Evolutionary conservation across 2,329 filamentous ascomycete species (phyloP), one percentile per base, ranked within the genome.

Genomic region (Aciculosporium take): DNA sequence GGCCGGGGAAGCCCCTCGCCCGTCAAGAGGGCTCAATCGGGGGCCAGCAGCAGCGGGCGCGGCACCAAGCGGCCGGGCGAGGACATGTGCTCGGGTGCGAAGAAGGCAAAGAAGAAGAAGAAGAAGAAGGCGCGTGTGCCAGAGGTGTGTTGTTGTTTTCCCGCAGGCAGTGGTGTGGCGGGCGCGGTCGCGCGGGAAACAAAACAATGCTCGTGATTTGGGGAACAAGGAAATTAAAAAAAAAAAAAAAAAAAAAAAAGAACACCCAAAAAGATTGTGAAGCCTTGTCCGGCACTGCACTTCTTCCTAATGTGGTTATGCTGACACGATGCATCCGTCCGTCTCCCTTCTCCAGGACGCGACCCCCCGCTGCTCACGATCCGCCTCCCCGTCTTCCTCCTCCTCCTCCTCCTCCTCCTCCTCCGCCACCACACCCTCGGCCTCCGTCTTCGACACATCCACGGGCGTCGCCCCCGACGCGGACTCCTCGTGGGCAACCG

Each of bases 361-460:
- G 38, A 40, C 34, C 40, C 31, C 13, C 10, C 33, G 27, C 17
- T 42, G 48, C 25, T 57, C 57, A 33, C 54, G 49, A 37, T 57
- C 57, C 29, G 47, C 52, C 5, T 60, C 65, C 9, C 63, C 68
- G 4, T 64, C 65, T 37, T 57, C 63, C 12, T 67, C 65, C 15
- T 71, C 69, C 17, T 53, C 73, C 30, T 72, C 74, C 45, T 71
- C 74, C 53, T 58, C 54, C 42, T 69, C 69, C 1, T 56, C 51
- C 37, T 56, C n/a, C n/a, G n/a, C n/a, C n/a, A n/a, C n/a, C n/a
- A n/a, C n/a, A n/a, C n/a, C 65, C 38, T 57, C 63, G 12, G 67
- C 65, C 15, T 71, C 69, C 17, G 53, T 73, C 30, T 72, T 74
- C 45, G 71, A 74, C 53, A 59, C 54, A 42, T 69, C 69, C 1